phyloP scores from a whole-genome alignment of 208 protist species.

The Leishmania guyanensis region DNA sequence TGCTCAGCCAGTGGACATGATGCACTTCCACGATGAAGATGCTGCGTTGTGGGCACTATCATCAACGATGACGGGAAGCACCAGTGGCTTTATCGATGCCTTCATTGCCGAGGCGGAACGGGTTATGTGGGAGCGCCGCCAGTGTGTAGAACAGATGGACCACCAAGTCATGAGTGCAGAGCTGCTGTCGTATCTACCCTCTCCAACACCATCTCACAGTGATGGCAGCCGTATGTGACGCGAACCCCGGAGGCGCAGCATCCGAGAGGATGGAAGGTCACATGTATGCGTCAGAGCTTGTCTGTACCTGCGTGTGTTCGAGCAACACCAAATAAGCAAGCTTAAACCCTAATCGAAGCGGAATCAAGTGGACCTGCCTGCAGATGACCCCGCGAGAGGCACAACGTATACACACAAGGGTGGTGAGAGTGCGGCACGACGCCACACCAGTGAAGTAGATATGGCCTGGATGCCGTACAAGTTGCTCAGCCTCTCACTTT shows the following conservation, averaged over 20 bases:
- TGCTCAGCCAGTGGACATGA: neutral
- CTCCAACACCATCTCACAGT: neutral
- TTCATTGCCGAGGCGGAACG: conserved; percentile 36
- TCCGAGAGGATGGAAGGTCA: neutral
- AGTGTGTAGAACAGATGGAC: conserved; percentile 4
- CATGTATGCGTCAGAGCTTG: neutral
- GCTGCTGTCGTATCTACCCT: neutral
- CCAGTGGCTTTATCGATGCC: conserved; percentile 19
- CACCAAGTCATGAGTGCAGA: neutral
- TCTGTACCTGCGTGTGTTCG: neutral
- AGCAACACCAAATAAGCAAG: neutral
- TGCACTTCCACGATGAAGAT: neutral
- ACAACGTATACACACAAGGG: neutral
- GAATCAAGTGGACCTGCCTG: neutral
- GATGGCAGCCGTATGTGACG: neutral
- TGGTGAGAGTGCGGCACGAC: neutral
- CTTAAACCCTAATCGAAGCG: neutral
- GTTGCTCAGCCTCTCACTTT: neutral
- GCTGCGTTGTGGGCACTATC: neutral
- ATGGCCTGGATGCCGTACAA: neutral
- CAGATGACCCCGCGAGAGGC: neutral
- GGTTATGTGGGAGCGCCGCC: conserved; percentile 23
- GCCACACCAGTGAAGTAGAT: neutral
- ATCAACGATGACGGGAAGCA: neutral
- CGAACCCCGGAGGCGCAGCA: neutral